Evolutionary conservation across 1,139 yeast genomes (phyloP).

Genomic region (Scheffersomyces segobiensis): DNA sequence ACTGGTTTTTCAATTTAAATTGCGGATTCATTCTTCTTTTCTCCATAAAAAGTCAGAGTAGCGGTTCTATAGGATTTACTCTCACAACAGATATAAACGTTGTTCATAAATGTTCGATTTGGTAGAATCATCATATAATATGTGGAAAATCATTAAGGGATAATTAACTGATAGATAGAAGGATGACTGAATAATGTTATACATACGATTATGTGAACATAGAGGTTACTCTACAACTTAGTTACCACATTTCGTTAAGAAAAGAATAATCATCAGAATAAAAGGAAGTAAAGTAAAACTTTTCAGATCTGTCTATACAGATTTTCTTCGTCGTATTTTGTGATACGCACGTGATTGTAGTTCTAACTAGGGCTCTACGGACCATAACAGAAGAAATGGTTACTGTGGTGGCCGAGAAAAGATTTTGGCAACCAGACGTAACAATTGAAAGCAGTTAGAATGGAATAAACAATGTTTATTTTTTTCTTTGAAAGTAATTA

Average conservation of each 20-base stretch:
- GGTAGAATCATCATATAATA: constrained; percentile 18
- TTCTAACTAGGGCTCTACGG: neutral
- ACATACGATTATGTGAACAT: neutral
- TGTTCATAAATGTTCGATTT: neutral
- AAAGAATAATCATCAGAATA: neutral
- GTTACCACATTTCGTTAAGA: neutral
- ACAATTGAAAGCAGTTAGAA: no score
- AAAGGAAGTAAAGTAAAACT: neutral
- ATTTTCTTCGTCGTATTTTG: no score
- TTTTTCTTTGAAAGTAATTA: no score
- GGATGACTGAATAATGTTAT: neutral
- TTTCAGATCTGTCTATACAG: neutral
- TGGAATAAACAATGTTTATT: no score
- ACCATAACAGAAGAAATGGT: neutral
- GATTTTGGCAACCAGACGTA: no score
- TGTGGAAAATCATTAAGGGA: neutral
- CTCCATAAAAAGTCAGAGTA: constrained; percentile 14
- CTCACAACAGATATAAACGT: constrained; percentile 8
- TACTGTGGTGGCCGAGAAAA: no score
- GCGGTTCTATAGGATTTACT: constrained; percentile 22
- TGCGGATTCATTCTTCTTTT: neutral
- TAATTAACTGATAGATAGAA: neutral
- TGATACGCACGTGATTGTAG: neutral
- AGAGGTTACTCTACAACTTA: neutral
- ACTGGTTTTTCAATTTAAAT: neutral